A percentile compares a stretch with the other conserved stretches of the same genome.
These are phyloP conservation scores for Hypericum androsaemum DNA, from an alignment of 345 rosid genomes.

Conservation along the genomic window DNA sequence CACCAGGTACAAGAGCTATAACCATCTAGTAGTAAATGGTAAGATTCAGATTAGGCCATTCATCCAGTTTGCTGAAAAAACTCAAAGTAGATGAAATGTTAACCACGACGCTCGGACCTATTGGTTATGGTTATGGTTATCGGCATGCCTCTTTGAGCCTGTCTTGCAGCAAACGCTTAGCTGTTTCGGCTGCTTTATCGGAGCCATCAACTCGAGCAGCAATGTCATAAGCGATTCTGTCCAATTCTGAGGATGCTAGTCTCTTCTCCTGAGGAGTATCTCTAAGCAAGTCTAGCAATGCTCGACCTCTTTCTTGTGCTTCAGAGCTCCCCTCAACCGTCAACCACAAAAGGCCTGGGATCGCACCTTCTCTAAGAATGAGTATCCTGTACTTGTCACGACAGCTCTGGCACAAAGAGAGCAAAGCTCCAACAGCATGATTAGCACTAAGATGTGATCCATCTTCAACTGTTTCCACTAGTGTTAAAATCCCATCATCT, in stretches of 20 bases:
- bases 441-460: slow-evolving; percentile 58
- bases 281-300: slow-evolving; percentile 57
- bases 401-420: slow-evolving; percentile 45
- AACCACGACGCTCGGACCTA: slow-evolving; percentile 9
- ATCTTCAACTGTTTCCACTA: slow-evolving; percentile 69
- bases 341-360: slow-evolving; percentile 60
- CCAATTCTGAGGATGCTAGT: slow-evolving; percentile 40
- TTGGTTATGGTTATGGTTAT: slow-evolving; percentile 39
- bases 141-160: slow-evolving; percentile 69
- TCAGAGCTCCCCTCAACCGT: slow-evolving; percentile 55
- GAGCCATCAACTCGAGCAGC: slow-evolving; percentile 50
- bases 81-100: slow-evolving; percentile 14
- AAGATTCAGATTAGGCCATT: too few species aligned
- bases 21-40: too few species aligned
- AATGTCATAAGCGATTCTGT: slow-evolving; percentile 51
- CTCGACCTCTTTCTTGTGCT: slow-evolving; percentile 58
- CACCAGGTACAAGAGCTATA: too few species aligned
- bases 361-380: slow-evolving; percentile 68
- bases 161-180: slow-evolving; percentile 54
- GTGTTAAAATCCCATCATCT: slow-evolving; percentile 51
- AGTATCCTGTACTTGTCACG: slow-evolving; percentile 51
- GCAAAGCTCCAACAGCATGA: slow-evolving; percentile 55
- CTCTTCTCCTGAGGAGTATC: slow-evolving; percentile 52
- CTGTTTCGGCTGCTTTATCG: slow-evolving; percentile 60
- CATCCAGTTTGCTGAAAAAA: background rate